Percentiles rank a stretch among this genome's conserved stretches.
phyloP scores from a whole-genome alignment of 305 asterid species.

The Fraxinus paxiana region DNA sequence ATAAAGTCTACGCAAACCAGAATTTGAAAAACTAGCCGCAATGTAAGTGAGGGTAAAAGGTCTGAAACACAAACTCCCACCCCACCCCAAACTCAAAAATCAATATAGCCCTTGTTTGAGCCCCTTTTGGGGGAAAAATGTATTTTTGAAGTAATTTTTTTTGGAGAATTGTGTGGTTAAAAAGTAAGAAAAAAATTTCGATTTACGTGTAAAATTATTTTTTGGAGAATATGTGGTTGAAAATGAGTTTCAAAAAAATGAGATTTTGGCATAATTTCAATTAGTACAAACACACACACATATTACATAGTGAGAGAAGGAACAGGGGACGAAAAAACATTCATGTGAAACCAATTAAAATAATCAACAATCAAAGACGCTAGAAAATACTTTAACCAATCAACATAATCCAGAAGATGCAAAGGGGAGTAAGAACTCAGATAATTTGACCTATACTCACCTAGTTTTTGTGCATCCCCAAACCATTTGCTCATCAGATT shows the following conservation, averaged over 20 bases:
- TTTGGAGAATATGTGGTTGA: no score
- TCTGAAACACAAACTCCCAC: not conserved
- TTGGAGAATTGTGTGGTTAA: no score
- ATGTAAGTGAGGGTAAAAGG: not conserved
- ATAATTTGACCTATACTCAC: constrained; percentile 34
- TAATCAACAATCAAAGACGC: not conserved
- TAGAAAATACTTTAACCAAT: not conserved
- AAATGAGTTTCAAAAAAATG: no score
- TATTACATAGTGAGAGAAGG: not conserved
- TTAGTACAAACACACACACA: not conserved
- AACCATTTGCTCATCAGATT: constrained; percentile 96
- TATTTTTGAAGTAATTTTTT: no score
- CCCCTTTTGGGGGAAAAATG: no score
- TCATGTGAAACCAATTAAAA: not conserved
- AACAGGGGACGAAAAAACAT: not conserved
- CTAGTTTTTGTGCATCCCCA: constrained; percentile 94
- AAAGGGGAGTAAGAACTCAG: constrained; percentile 9
- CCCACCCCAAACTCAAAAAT: not conserved
- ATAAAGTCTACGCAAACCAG: not conserved
- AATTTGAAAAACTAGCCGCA: not conserved
- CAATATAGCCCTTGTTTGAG: not conserved
- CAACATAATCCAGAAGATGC: not conserved
- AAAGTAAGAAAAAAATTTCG: no score
- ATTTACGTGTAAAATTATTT: no score
- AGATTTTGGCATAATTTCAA: not conserved